phyloP scores from a whole-genome alignment of 164 flowering plant species.

The Dillenia suffruticosa region DNA sequence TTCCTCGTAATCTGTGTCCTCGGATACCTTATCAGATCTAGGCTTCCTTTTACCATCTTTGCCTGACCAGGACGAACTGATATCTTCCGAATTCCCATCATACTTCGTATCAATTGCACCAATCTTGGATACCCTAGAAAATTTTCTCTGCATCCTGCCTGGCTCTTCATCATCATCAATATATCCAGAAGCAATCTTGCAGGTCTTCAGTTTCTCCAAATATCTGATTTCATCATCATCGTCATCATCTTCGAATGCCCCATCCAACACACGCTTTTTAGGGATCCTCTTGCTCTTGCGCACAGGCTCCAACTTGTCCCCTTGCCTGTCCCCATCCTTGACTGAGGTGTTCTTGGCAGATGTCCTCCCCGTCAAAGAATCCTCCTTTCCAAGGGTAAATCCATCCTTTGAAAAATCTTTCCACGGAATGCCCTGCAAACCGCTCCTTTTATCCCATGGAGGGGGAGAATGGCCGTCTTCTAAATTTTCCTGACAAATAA shows the following conservation, averaged over 20 bases:
- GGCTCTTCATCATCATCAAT: conserved; percentile 52
- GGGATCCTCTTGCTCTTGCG: conserved; percentile 88
- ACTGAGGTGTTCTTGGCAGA: conserved; percentile 26
- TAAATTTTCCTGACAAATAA: conserved; percentile 28
- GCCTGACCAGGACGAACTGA: conserved; percentile 20
- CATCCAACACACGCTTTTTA: conserved; percentile 66
- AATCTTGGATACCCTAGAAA: conserved; percentile 37
- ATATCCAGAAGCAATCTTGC: conserved; percentile 27
- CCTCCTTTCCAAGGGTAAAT: conserved; percentile 36
- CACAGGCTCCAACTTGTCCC: conserved; percentile 51
- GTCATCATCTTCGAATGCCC: conserved; percentile 60
- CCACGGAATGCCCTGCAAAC: conserved; percentile 75
- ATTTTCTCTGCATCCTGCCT: conserved; percentile 38
- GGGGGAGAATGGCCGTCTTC: conserved; percentile 25
- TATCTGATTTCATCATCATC: conserved; percentile 91
- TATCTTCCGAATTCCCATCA: conserved; percentile 18
- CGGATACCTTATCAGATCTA: conserved; percentile 39
- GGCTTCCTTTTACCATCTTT: conserved; percentile 51
- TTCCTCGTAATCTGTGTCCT: conserved; percentile 59
- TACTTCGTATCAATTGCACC: conserved; percentile 17
- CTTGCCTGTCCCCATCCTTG: conserved; percentile 49
- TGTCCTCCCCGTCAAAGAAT: conserved; percentile 36
- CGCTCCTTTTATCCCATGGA: conserved; percentile 29
- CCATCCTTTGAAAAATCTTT: conserved; percentile 59
- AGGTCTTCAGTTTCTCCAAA: conserved; percentile 66